These are phyloP conservation scores for Lolium rigidum DNA, from an alignment of 176 grass and related monocot species.

Conservation along the genomic window DNA sequence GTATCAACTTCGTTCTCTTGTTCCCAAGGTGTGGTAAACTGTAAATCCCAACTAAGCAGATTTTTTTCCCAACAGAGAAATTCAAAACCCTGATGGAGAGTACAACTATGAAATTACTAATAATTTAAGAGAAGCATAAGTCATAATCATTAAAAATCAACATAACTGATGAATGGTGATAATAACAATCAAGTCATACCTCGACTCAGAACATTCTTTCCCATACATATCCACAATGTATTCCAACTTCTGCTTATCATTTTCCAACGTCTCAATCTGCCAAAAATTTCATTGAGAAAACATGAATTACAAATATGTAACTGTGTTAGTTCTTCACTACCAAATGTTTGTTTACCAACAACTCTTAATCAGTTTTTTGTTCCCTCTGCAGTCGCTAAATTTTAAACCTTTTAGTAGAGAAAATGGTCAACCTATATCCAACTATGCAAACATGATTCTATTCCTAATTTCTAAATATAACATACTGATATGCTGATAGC, in stretches of 20 bases:
- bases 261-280: conserved; percentile 82
- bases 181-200: conserved; percentile 54
- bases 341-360: background rate
- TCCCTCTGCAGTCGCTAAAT: background rate
- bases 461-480: background rate
- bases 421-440: conserved; percentile 15
- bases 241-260: conserved; percentile 81
- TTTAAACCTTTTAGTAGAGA: background rate
- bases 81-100: conserved; percentile 6
- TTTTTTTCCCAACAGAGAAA: background rate
- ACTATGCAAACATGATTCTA: background rate
- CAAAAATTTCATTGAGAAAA: conserved; percentile 45
- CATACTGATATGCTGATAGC: background rate
- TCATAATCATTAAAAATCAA: conserved; percentile 24
- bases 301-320: conserved; percentile 13
- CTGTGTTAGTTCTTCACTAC: conserved; percentile 9
- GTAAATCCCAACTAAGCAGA: conserved; percentile 24
- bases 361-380: background rate
- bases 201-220: conserved; percentile 74
- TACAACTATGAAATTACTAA: background rate
- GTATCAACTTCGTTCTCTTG: conserved; percentile 3
- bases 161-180: background rate
- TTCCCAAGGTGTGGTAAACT: background rate
- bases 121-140: conserved; percentile 24
- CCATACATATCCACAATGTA: conserved; percentile 85